phyloP scores from a whole-genome alignment of 768 basidiomycete genomes.

The Mycena chlorophos region DNA sequence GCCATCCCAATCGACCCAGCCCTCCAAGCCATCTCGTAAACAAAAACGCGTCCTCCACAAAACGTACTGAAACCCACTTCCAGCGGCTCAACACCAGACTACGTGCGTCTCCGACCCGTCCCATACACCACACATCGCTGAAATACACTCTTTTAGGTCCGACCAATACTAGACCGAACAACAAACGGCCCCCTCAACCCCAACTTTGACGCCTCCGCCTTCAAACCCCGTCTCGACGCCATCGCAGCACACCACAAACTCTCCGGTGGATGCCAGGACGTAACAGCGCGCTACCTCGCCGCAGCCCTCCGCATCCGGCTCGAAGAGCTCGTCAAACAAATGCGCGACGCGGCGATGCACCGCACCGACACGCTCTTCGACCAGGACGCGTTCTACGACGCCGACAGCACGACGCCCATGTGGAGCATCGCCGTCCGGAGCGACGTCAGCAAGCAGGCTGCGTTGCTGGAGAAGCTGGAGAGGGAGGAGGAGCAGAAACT shows the following conservation, averaged over 20 bases:
- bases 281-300: conserved; percentile 74
- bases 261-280: conserved; percentile 58
- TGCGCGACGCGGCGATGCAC: conserved; percentile 68
- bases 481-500: conserved; percentile 80
- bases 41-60: conserved; percentile 1
- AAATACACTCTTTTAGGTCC: conserved; percentile 38
- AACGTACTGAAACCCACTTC: not conserved
- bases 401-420: conserved; percentile 75
- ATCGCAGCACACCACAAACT: conserved; percentile 71
- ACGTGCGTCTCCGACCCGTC: not conserved
- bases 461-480: conserved; percentile 73
- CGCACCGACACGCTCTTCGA: conserved; percentile 72
- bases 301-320: conserved; percentile 76
- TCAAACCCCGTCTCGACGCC: conserved; percentile 67
- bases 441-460: conserved; percentile 78
- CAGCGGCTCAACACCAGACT: conserved; percentile 1
- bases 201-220: conserved; percentile 64
- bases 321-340: conserved; percentile 63
- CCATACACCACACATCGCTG: conserved; percentile 45
- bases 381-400: conserved; percentile 63
- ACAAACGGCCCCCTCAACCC: conserved; percentile 73
- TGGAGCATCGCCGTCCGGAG: conserved; percentile 78
- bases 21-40: conserved; percentile 12
- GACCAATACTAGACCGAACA: conserved; percentile 74
- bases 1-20: conserved; percentile 21